A percentile compares a stretch with the other conserved stretches of the same genome.
Evolutionary conservation across 305 asterid genomes (phyloP).

Genomic region (Euphrasia arctica): DNA sequence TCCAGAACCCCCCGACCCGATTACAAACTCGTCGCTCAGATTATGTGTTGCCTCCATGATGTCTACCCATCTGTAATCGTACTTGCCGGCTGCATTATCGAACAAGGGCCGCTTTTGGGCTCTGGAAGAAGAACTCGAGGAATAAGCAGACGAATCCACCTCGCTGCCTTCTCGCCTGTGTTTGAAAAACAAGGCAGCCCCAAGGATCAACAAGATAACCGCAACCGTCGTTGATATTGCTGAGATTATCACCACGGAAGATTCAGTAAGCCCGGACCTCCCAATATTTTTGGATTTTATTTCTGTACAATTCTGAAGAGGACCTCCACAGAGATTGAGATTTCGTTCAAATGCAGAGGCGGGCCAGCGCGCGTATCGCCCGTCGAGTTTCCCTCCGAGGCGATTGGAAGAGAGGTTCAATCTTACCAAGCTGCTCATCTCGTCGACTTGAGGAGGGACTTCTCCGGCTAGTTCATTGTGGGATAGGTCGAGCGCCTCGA

Average conservation of each 20-base stretch:
- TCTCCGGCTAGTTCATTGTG: slow-evolving; percentile 64
- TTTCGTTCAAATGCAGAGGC: slow-evolving; percentile 64
- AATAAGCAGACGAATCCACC: slow-evolving; percentile 40
- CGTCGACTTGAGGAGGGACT: slow-evolving; percentile 63
- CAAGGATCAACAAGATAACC: slow-evolving; percentile 48
- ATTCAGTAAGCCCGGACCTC: slow-evolving; percentile 35
- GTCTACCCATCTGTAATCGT: slow-evolving; percentile 70
- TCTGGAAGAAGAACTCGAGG: slow-evolving; percentile 68
- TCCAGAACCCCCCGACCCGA: slow-evolving; percentile 89
- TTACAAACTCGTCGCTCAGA: slow-evolving; percentile 74
- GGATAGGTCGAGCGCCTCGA: slow-evolving; percentile 80
- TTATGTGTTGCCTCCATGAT: slow-evolving; percentile 89
- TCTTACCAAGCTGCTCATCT: slow-evolving; percentile 79
- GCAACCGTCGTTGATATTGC: slow-evolving; percentile 51
- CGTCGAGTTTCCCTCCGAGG: slow-evolving; percentile 67
- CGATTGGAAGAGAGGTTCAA: slow-evolving; percentile 75
- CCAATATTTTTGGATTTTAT: slow-evolving; percentile 20
- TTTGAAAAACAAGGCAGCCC: slow-evolving; percentile 62
- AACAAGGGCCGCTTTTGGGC: slow-evolving; percentile 64
- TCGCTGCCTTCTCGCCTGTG: slow-evolving; percentile 55
- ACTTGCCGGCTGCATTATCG: slow-evolving; percentile 46
- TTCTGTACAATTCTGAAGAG: slow-evolving; percentile 54
- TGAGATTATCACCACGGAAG: slow-evolving; percentile 61
- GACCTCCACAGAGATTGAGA: slow-evolving; percentile 67
- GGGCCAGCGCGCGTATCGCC: slow-evolving; percentile 66